These are phyloP conservation scores for Ophiosphaerella herpotricha DNA, from an alignment of 2,329 filamentous ascomycete species.

Conservation along the genomic window DNA sequence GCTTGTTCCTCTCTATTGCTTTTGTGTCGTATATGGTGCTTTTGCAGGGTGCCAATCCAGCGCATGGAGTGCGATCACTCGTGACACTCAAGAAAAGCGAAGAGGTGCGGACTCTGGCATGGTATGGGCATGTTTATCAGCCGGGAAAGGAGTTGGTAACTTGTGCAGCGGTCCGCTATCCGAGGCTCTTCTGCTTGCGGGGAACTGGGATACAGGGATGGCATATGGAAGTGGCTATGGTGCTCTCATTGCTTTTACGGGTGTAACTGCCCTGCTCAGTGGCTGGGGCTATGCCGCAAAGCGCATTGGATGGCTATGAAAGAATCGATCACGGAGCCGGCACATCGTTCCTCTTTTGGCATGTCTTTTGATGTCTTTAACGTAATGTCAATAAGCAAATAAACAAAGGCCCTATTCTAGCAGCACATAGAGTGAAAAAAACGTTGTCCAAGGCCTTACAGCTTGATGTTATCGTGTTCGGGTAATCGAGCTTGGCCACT, in stretches of 20 bases:
- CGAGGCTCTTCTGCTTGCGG: slow-evolving; percentile 49
- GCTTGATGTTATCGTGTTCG: no score
- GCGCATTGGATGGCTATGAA: slow-evolving; percentile 38
- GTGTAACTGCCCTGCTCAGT: slow-evolving; percentile 43
- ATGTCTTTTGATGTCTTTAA: not conserved
- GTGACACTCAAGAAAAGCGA: slow-evolving; percentile 46
- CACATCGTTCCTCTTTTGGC: not conserved
- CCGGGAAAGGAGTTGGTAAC: slow-evolving; percentile 58
- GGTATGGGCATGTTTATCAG: slow-evolving; percentile 54
- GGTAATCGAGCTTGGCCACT: no score
- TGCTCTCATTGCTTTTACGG: slow-evolving; percentile 49
- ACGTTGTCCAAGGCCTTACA: no score
- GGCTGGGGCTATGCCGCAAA: slow-evolving; percentile 38
- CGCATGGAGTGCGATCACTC: slow-evolving; percentile 53
- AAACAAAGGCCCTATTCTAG: not conserved
- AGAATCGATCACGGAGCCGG: not conserved
- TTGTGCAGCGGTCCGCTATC: slow-evolving; percentile 58
- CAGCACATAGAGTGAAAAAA: no score
- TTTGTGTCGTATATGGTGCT: slow-evolving; percentile 50
- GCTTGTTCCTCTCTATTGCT: slow-evolving; percentile 48
- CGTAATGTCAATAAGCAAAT: not conserved
- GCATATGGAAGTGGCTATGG: slow-evolving; percentile 53
- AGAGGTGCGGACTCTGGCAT: slow-evolving; percentile 52
- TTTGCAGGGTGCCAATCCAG: slow-evolving; percentile 48
- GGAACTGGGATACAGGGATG: slow-evolving; percentile 42